Percentiles rank a stretch among this genome's conserved stretches.
Conservation (phyloP, 1,284 basidiomycete genomes). For the Tetrapyrgos nigripes region DNA sequence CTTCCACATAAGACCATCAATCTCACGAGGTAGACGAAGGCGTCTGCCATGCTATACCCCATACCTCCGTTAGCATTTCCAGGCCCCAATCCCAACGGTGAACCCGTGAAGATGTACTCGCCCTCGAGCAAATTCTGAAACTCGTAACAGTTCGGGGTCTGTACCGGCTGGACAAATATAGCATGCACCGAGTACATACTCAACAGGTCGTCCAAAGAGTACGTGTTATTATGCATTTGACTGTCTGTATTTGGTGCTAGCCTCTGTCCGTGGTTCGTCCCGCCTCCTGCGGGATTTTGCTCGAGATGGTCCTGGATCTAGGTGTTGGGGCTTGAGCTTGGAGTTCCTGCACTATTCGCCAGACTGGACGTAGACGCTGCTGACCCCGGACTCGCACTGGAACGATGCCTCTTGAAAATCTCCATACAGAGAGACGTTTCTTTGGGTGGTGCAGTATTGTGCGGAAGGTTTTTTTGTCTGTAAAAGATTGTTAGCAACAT, state of each 20-base stretch:
- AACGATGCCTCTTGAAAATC: constrained; percentile 31
- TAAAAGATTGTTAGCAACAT: no score
- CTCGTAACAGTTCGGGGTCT: constrained; percentile 38
- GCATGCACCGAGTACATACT: constrained; percentile 42
- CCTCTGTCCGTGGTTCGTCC: no score
- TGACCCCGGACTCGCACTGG: not conserved
- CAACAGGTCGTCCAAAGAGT: constrained; percentile 40
- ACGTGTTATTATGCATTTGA: constrained; percentile 8
- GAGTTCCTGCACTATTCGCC: no score
- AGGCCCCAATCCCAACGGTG: not conserved
- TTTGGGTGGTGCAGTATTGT: constrained; percentile 41
- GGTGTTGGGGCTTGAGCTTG: no score
- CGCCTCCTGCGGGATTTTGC: no score
- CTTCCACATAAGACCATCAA: constrained; percentile 49
- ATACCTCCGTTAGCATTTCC: not conserved
- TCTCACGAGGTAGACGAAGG: constrained; percentile 43
- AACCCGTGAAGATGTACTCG: not conserved
- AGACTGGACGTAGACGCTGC: no score
- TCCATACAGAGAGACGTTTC: constrained; percentile 42
- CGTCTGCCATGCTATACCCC: no score
- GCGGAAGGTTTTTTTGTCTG: constrained; percentile 38
- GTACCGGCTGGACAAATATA: constrained; percentile 34
- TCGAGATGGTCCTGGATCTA: no score
- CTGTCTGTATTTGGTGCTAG: constrained; percentile 18
- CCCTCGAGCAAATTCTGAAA: constrained; percentile 32